These are phyloP conservation scores for Chaetomidium leptoderma DNA, from an alignment of 495 filamentous ascomycete genomes.

Conservation along the genomic window DNA sequence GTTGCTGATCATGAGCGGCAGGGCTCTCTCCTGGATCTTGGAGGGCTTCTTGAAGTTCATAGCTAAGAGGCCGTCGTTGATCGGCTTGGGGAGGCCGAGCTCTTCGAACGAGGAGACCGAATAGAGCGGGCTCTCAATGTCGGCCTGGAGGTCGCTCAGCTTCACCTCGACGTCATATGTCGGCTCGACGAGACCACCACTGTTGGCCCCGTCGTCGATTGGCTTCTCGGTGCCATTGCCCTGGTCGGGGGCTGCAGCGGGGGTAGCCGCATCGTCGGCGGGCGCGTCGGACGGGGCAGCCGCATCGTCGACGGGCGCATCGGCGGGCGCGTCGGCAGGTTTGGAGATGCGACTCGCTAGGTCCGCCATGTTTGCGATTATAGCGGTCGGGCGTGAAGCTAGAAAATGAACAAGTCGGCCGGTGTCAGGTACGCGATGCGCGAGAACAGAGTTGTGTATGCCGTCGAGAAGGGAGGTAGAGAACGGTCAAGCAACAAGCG, in stretches of 20 bases:
- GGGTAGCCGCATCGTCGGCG: conserved; percentile 8
- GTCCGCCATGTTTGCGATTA: conserved; percentile 41
- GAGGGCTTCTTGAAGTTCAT: conserved; percentile 94
- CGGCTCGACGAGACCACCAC: conserved; percentile 61
- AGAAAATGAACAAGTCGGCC: background rate
- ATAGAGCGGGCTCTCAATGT: conserved; percentile 80
- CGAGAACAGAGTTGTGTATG: background rate
- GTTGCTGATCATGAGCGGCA: conserved; percentile 78
- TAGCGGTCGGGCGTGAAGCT: background rate
- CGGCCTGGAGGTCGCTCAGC: conserved; percentile 79
- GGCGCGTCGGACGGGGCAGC: conserved; percentile 15
- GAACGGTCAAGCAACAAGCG: too few relatives aligned
- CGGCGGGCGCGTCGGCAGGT: conserved; percentile 32
- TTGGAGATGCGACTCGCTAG: conserved; percentile 60
- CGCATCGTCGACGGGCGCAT: conserved; percentile 1
- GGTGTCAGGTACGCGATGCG: background rate
- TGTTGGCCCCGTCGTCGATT: conserved; percentile 32
- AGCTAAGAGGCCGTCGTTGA: conserved; percentile 58
- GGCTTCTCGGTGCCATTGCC: conserved; percentile 48
- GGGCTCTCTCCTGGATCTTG: conserved; percentile 90
- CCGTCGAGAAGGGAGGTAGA: too few relatives aligned
- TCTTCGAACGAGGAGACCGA: conserved; percentile 83
- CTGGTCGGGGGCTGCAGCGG: conserved; percentile 25
- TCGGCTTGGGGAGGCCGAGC: conserved; percentile 60
- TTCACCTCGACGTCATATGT: conserved; percentile 83